These are phyloP conservation scores for Gloeopeniophorella convolvens DNA, from an alignment of 768 basidiomycete species.

Conservation along the genomic window DNA sequence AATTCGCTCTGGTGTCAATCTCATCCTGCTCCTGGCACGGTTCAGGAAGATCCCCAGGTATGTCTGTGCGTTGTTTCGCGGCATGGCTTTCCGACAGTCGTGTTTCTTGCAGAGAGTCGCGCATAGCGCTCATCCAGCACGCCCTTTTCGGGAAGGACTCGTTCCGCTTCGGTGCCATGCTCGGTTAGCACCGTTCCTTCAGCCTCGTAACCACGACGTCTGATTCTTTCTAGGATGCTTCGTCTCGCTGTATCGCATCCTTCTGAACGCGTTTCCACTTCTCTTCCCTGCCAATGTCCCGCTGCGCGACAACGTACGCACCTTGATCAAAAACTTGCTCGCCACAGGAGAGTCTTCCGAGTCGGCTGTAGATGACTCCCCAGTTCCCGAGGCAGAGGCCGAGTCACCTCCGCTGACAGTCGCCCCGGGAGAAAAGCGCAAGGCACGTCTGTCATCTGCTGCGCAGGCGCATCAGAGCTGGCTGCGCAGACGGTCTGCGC, in stretches of 20 bases:
- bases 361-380: constrained; percentile 23
- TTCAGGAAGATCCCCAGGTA: constrained; percentile 64
- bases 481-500: constrained; percentile 56
- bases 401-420: constrained; percentile 20
- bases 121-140: constrained; percentile 62
- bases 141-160: constrained; percentile 83
- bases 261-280: constrained; percentile 73
- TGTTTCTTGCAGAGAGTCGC: constrained; percentile 42
- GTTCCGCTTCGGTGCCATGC: constrained; percentile 80
- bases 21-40: constrained; percentile 70
- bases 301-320: constrained; percentile 17
- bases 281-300: constrained; percentile 40
- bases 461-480: constrained; percentile 58
- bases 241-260: constrained; percentile 68
- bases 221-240: constrained; percentile 53
- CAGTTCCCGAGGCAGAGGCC: constrained; percentile 17
- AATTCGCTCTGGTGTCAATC: constrained; percentile 76
- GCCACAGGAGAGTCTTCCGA: constrained; percentile 12
- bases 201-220: neutral
- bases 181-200: constrained; percentile 43
- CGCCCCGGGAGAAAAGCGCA: constrained; percentile 27
- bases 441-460: constrained; percentile 52
- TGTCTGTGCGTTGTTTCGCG: constrained; percentile 20
- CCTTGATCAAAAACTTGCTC: constrained; percentile 19
- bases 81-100: neutral